Evolutionary conservation across 192 early-diverging fungal species (phyloP).

Genomic region (Podila epigama): DNA sequence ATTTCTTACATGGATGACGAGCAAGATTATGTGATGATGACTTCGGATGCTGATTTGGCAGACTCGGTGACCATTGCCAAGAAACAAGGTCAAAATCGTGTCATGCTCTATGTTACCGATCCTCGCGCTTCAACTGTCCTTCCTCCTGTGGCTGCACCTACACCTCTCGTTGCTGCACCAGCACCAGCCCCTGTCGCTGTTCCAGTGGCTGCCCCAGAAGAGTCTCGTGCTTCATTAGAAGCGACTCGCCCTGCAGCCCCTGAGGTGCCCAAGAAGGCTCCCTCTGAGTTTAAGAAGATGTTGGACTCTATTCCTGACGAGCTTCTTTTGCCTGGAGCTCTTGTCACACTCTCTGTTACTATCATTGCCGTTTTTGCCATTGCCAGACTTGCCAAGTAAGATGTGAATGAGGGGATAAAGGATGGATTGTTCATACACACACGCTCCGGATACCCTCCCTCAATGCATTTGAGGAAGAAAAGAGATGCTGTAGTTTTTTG

Average conservation of each 20-base stretch:
- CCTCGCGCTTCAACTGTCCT: conserved; percentile 27
- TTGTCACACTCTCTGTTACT: conserved; percentile 58
- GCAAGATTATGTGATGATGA: conserved; percentile 83
- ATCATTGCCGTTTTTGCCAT: conserved; percentile 63
- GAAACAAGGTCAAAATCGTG: conserved; percentile 76
- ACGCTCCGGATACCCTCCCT: too few species aligned
- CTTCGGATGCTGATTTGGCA: conserved; percentile 76
- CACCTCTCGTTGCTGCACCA: neutral
- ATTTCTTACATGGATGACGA: conserved; percentile 94
- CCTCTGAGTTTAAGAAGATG: conserved; percentile 42
- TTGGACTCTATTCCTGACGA: conserved; percentile 51
- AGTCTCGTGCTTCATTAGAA: conserved; percentile 10
- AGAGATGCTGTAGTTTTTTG: too few species aligned
- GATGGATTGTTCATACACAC: too few species aligned
- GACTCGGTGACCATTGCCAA: conserved; percentile 87
- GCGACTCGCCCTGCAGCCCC: conserved; percentile 11
- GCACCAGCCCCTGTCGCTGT: conserved; percentile 5
- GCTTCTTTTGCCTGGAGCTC: conserved; percentile 60
- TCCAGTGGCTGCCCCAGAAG: conserved; percentile 5
- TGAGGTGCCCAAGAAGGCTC: conserved; percentile 32
- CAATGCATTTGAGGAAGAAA: too few species aligned
- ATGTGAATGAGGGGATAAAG: neutral
- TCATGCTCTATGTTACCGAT: conserved; percentile 73
- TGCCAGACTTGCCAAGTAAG: conserved; percentile 42
- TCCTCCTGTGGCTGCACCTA: conserved; percentile 8